Evolutionary conservation across 1,139 yeast species (phyloP), one percentile per base, ranked within the genome.

Genomic region (Suhomyces chickasaworum): DNA sequence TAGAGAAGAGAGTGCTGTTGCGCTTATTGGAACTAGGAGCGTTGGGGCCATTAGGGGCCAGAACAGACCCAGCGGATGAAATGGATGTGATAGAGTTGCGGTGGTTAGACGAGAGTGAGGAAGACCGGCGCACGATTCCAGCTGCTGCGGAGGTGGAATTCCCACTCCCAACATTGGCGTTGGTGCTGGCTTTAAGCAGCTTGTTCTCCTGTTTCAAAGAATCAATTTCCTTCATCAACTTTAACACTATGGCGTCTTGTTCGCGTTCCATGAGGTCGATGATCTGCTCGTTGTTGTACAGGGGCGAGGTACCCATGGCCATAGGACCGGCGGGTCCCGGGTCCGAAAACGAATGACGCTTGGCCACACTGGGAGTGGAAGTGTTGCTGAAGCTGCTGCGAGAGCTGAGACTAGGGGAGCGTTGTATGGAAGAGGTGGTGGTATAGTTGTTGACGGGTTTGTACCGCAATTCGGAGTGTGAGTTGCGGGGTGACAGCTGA

Each of bases 211-310:
- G 79, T 52, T 75, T 78, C 48, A 83, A 64, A 8, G 51, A 51
- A 20, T 73, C 74, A 33, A 83, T 81, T 54, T 83, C 86, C 53
- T 73, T 73, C 77, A 81, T 75, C 35, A 83, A 61, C 55, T 74
- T 78, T 51, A 82, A 63, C 7, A 82, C 88, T 31, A 82, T 79
- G 2, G 84, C 85, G 55, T 83, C 89, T 58, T 83, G 88, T 57
- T 83, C 88, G 47, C 81, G 73, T 57, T 83, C 89, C 86, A 83
- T 81, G 46, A 77, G 67, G 59, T 82, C 84, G 40, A 83, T 75
- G 33, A 79, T 71, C 50, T 78, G 80, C 39, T 77, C 84, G 25
- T 43, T 50, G 40, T 39, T 46, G 29, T 38, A 30, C 41, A 43
- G 48, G 6, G 44, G 44, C 10, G 43, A 27, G 4, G 22, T 9